Conservation (phyloP, 192 early-diverging fungal genomes). For the Dimargaris xerosporica region DNA sequence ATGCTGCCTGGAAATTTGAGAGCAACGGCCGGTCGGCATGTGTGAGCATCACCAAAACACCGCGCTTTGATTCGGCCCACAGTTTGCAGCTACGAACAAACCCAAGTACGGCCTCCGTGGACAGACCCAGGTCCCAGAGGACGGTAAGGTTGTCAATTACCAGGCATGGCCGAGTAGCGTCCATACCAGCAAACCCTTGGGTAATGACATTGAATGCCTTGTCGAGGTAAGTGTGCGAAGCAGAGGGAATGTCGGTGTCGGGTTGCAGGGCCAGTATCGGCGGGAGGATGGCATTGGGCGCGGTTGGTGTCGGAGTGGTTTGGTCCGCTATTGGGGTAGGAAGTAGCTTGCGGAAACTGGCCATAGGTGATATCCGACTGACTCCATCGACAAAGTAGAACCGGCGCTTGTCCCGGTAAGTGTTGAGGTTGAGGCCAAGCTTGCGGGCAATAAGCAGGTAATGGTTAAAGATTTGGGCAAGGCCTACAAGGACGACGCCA, state of each 20-base stretch:
- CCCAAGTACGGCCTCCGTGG: not conserved
- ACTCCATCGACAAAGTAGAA: not conserved
- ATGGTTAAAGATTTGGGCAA: slow-evolving; percentile 40
- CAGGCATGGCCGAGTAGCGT: not conserved
- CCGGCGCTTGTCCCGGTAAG: not conserved
- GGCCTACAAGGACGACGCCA: slow-evolving; percentile 35
- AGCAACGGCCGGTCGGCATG: not conserved
- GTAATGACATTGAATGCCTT: not conserved
- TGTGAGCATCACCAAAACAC: not conserved
- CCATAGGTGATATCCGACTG: slow-evolving; percentile 1
- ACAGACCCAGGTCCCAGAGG: slow-evolving; percentile 2
- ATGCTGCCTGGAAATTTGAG: not conserved
- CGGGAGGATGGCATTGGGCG: not conserved
- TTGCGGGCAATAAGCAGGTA: slow-evolving; percentile 40
- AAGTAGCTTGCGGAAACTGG: not conserved
- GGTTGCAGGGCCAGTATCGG: not conserved
- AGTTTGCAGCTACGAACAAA: not conserved
- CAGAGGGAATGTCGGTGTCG: not conserved
- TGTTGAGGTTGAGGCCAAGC: slow-evolving; percentile 17
- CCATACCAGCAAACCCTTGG: not conserved
- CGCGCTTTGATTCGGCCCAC: not conserved
- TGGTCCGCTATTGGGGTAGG: not conserved
- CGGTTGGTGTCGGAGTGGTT: not conserved
- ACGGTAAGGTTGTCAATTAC: slow-evolving; percentile 7
- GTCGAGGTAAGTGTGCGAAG: not conserved